Base-by-base conservation (phyloP, 1,284 basidiomycete genomes). In the Grifola frondosa region DNA sequence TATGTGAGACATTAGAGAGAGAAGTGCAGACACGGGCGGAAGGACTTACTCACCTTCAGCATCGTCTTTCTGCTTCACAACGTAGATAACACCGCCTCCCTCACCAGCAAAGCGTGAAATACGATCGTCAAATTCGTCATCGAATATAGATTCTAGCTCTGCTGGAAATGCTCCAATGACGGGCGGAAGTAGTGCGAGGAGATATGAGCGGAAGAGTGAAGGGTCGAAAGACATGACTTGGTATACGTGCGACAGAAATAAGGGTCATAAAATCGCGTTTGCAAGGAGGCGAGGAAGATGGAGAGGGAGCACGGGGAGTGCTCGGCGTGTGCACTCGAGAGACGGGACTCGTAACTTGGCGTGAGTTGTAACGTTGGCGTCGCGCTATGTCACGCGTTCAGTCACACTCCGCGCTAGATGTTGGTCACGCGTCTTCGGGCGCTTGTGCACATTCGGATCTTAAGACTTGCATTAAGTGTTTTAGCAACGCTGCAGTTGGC, bases 41-140 rank as follows among this genome's bases (percentile, higher is more conserved):
- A 36, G 29, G 16, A 30, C n/a, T n/a, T n/a, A 56, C 75, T 55
- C 56, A 85, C 84, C 82, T 65, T 88, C 85, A 13, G 68, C 67
- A 41, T 88, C 86, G 37, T 85, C 81, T 62, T 73, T 83, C 52
- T 74, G 70, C 68, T 91, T 91, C 25, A 88, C 81, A 32, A 92
- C 78, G 65, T 92, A 92, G 39, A 91, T 68, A 33, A 82, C 83
- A 13, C 74, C 80, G 5, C 80, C 82, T 24, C 78, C 80, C 53
- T 92, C 90, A 7, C 71, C 69, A 16, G 85, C 84, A 65, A 91
- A 93, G 42, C 82, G 76, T 37, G 75, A 64, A 17, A 88, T 80
- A 53, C 78, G 80, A 54, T 88, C 87, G 40, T 84, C 76, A 54
- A 88, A 92, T 44, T 83, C 84, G 32, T 78, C 73, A 53, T 88